Evolutionary conservation across 371 early-diverging fungal species (phyloP).

Genomic region (Saksenaea vasiformis): DNA sequence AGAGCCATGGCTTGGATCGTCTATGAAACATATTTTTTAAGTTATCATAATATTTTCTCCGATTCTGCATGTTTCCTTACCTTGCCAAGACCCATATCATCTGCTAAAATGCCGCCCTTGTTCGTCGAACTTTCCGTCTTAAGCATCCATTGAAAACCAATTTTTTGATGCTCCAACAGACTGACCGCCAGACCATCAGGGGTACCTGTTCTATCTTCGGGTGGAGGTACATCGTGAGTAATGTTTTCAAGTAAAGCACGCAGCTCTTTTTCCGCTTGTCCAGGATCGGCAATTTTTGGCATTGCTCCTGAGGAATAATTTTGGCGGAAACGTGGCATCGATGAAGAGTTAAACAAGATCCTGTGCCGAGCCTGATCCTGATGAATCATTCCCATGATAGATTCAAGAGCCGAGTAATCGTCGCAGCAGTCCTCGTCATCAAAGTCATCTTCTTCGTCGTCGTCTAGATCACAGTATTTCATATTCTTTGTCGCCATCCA

Average conservation of each 20-base stretch:
- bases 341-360: background rate
- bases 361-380: background rate
- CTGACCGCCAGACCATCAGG: constrained; percentile 51
- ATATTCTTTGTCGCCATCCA: background rate
- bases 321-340: background rate
- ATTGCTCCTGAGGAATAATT: background rate
- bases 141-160: constrained; percentile 65
- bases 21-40: constrained; percentile 17
- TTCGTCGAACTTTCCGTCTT: constrained; percentile 55
- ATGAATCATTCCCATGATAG: background rate
- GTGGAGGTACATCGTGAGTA: constrained; percentile 36
- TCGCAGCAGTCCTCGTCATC: background rate
- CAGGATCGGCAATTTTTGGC: background rate
- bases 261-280: constrained; percentile 41
- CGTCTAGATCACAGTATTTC: background rate
- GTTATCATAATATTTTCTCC: background rate
- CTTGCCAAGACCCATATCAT: constrained; percentile 66
- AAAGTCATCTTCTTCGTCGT: background rate
- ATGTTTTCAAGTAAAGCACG: constrained; percentile 45
- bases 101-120: constrained; percentile 75
- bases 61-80: constrained; percentile 15
- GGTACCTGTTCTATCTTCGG: constrained; percentile 50
- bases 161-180: constrained; percentile 65
- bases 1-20: constrained; percentile 84
- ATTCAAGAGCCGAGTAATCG: background rate